Evolutionary conservation across 305 asterid species (phyloP).

Genomic region (Ilex paraguariensis): DNA sequence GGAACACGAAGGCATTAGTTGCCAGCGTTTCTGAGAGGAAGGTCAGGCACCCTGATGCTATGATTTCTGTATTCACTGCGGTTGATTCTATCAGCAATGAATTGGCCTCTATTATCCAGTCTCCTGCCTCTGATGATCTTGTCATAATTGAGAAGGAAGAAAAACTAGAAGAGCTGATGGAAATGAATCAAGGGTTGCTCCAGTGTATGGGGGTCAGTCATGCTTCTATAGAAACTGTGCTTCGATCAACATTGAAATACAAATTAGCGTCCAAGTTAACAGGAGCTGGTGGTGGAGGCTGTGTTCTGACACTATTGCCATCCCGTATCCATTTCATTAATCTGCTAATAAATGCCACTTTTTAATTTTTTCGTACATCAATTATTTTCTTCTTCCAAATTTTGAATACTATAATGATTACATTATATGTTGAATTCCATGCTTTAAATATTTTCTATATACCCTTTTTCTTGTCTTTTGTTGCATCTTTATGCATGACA

Average conservation of each 20-base stretch:
- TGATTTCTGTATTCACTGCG: slow-evolving; percentile 78
- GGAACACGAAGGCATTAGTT: slow-evolving; percentile 86
- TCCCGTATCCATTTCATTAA: slow-evolving; percentile 60
- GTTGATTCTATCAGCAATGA: slow-evolving; percentile 86
- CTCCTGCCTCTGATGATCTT: slow-evolving; percentile 79
- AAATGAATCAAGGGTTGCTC: slow-evolving; percentile 93
- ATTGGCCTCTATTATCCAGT: slow-evolving; percentile 67
- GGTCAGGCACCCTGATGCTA: slow-evolving; percentile 62
- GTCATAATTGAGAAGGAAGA: slow-evolving; percentile 91
- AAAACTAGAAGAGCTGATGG: slow-evolving; percentile 79
- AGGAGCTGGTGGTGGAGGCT: slow-evolving; percentile 99
- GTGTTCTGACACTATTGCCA: slow-evolving; percentile 86
- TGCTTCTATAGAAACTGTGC: slow-evolving; percentile 76
- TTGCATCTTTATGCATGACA: no score
- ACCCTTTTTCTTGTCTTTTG: no score
- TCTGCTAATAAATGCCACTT: background rate
- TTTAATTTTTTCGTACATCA: no score
- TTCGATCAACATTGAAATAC: slow-evolving; percentile 66
- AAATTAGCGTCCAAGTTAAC: slow-evolving; percentile 85
- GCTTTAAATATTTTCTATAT: no score
- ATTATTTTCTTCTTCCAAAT: no score
- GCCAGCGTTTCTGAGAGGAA: slow-evolving; percentile 81
- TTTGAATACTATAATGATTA: no score
- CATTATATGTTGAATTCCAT: no score
- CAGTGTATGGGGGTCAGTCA: slow-evolving; percentile 98